phyloP scores from a whole-genome alignment of 106 monocot species.

The Vanilla planifolia region DNA sequence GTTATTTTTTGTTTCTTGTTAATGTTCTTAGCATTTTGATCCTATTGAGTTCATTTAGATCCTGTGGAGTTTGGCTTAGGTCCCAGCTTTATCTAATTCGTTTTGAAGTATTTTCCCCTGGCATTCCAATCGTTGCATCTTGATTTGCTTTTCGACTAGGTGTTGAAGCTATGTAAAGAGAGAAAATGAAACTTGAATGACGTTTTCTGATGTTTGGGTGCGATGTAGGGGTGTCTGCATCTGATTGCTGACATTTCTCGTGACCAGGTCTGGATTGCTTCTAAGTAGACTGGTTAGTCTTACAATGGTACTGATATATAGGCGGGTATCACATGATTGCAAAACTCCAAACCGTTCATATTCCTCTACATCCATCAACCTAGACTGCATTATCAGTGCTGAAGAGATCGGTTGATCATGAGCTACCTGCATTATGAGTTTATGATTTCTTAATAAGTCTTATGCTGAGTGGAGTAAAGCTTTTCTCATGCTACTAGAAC shows the following conservation, averaged over 20 bases:
- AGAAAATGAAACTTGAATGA: not conserved
- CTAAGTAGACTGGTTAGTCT: too few species aligned
- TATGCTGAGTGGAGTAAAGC: not conserved
- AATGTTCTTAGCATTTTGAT: not conserved
- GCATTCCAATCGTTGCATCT: not conserved
- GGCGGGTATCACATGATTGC: too few species aligned
- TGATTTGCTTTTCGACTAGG: not conserved
- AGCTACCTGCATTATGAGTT: not conserved
- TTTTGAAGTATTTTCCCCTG: not conserved
- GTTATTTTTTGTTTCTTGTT: not conserved
- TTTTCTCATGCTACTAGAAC: not conserved
- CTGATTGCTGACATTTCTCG: not conserved
- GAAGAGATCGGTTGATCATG: not conserved
- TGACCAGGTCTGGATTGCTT: too few species aligned
- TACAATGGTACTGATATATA: not conserved
- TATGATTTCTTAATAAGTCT: slow-evolving; percentile 2
- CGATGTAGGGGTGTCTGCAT: not conserved
- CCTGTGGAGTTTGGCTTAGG: not conserved
- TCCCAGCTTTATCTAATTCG: not conserved
- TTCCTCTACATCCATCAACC: not conserved
- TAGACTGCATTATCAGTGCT: not conserved
- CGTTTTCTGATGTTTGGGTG: not conserved
- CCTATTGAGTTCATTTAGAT: not conserved
- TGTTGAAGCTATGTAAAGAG: not conserved
- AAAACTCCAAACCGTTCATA: too few species aligned